phyloP scores from a whole-genome alignment of 2,329 filamentous ascomycete species.

The Talaromyces sp. region DNA sequence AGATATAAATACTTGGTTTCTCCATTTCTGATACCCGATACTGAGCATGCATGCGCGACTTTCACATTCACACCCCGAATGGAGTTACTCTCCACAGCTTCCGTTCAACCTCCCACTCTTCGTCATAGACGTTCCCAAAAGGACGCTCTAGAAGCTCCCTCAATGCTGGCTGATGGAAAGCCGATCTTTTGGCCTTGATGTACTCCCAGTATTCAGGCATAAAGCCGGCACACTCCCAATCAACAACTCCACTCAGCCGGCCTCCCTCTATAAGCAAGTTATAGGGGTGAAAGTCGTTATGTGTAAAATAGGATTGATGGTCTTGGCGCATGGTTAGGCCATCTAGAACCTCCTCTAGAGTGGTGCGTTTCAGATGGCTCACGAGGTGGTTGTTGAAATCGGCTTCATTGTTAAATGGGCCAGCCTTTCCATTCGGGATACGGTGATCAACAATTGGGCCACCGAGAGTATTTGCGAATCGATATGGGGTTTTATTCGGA shows the following conservation, averaged over 20 bases:
- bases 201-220: background rate
- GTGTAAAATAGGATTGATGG: conserved; percentile 1
- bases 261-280: background rate
- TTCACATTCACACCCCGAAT: background rate
- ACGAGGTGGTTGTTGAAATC: background rate
- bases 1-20: no score
- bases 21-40: no score
- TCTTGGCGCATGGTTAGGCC: background rate
- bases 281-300: background rate
- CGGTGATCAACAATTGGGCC: background rate
- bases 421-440: background rate
- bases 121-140: background rate
- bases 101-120: background rate
- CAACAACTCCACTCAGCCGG: background rate
- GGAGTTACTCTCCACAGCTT: background rate
- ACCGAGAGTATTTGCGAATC: background rate
- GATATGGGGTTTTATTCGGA: background rate
- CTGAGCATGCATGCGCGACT: background rate
- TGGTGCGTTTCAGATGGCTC: background rate
- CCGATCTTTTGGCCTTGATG: background rate
- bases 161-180: background rate
- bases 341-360: background rate
- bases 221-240: conserved; percentile 1
- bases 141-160: background rate
- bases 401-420: background rate